These are phyloP conservation scores for Taphrina sp. DNA, from an alignment of 1,139 yeast genomes.

Conservation along the genomic window DNA sequence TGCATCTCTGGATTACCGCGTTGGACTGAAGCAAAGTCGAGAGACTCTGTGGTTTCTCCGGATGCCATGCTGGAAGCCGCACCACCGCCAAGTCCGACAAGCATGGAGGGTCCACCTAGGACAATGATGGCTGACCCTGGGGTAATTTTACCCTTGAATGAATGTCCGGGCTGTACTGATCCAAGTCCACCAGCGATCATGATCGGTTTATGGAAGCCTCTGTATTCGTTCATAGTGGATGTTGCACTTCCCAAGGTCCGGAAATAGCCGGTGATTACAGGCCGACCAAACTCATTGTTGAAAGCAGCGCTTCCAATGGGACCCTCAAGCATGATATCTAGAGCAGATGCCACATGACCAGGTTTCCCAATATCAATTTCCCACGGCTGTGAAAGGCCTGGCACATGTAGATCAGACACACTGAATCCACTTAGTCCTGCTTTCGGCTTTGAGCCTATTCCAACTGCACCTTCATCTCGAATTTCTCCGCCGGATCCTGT, in stretches of 20 bases:
- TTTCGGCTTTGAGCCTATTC: slow-evolving; percentile 95
- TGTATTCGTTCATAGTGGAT: slow-evolving; percentile 62
- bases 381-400: slow-evolving; percentile 89
- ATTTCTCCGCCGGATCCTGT: slow-evolving; percentile 99
- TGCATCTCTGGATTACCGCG: slow-evolving; percentile 99
- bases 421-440: slow-evolving; percentile 95
- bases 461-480: slow-evolving; percentile 99
- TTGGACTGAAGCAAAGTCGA: slow-evolving; percentile 98
- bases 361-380: slow-evolving; percentile 88
- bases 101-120: slow-evolving; percentile 98
- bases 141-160: slow-evolving; percentile 84
- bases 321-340: slow-evolving; percentile 95
- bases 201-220: slow-evolving; percentile 98
- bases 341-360: slow-evolving; percentile 83
- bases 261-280: slow-evolving; percentile 94
- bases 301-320: slow-evolving; percentile 98
- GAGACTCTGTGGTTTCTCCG: slow-evolving; percentile 83
- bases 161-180: slow-evolving; percentile 87
- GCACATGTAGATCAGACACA: slow-evolving; percentile 86
- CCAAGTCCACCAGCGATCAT: slow-evolving; percentile 99
- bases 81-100: slow-evolving; percentile 99
- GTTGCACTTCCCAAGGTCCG: slow-evolving; percentile 88
- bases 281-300: slow-evolving; percentile 98
- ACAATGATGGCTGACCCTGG: slow-evolving; percentile 93
- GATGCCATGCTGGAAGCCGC: slow-evolving; percentile 96